Evolutionary conservation across 805 yeast genomes (phyloP).

Genomic region (Saccharomycopsis malanga): DNA sequence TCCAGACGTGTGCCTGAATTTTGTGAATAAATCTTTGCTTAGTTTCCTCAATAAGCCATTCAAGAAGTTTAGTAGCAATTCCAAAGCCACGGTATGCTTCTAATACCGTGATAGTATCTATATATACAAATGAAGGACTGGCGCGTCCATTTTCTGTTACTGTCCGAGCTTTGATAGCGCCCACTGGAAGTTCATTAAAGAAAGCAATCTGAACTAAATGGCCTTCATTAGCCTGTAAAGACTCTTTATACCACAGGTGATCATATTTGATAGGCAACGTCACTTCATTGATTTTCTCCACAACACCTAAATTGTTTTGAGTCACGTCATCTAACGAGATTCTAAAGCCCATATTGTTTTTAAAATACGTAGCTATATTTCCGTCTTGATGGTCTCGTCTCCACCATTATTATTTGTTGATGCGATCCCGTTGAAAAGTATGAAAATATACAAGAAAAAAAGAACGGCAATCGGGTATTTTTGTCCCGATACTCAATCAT

Average conservation of each 20-base stretch:
- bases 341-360: too few relatives aligned
- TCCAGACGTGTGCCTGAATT: conserved; percentile 48
- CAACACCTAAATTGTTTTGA: conserved; percentile 49
- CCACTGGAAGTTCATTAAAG: conserved; percentile 76
- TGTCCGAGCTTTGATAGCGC: conserved; percentile 55
- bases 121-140: conserved; percentile 48
- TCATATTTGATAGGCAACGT: conserved; percentile 47
- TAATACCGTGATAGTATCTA: conserved; percentile 63
- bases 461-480: too few relatives aligned
- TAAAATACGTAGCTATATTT: too few relatives aligned
- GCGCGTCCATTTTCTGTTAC: conserved; percentile 33
- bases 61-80: conserved; percentile 53
- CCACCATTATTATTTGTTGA: too few relatives aligned
- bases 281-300: conserved; percentile 48
- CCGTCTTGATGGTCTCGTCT: too few relatives aligned
- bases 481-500: too few relatives aligned
- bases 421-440: too few relatives aligned
- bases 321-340: conserved; percentile 47
- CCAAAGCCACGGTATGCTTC: conserved; percentile 55
- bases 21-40: conserved; percentile 44
- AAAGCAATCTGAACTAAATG: conserved; percentile 35
- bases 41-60: conserved; percentile 51
- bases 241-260: conserved; percentile 38
- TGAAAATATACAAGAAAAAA: too few relatives aligned
- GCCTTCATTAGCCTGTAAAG: conserved; percentile 1